Percentiles rank a stretch among this genome's conserved stretches.
Conservation (phyloP, 2,329 filamentous ascomycete genomes). For the Beauveria sp. region DNA sequence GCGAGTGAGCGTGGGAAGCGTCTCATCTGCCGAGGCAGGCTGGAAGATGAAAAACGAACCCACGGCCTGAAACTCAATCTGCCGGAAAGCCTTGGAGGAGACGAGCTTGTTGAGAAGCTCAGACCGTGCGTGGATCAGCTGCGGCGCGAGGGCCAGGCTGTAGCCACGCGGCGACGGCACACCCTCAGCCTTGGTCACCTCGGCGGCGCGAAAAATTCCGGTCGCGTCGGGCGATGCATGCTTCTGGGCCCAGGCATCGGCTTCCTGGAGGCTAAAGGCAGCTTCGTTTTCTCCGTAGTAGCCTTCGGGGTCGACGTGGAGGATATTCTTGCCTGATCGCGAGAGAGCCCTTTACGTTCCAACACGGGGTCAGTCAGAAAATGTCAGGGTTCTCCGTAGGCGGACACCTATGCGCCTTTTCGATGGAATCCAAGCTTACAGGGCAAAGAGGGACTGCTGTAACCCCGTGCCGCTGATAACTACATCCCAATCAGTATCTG, state of each 20-base stretch:
- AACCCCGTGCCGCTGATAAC: slow-evolving; percentile 73
- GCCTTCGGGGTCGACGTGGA: slow-evolving; percentile 80
- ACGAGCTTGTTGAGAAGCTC: slow-evolving; percentile 71
- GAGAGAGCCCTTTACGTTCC: slow-evolving; percentile 68
- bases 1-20: slow-evolving; percentile 45
- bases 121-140: slow-evolving; percentile 79
- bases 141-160: slow-evolving; percentile 74
- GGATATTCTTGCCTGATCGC: slow-evolving; percentile 80
- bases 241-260: slow-evolving; percentile 60
- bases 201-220: slow-evolving; percentile 21
- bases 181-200: slow-evolving; percentile 32
- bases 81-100: slow-evolving; percentile 79
- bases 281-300: slow-evolving; percentile 87
- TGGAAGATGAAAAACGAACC: slow-evolving; percentile 83
- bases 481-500: slow-evolving; percentile 70
- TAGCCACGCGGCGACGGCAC: slow-evolving; percentile 66
- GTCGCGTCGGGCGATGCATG: slow-evolving; percentile 21
- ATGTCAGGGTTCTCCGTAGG: slow-evolving; percentile 13
- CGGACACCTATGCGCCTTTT: slow-evolving; percentile 5
- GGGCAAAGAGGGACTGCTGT: slow-evolving; percentile 69
- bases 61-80: slow-evolving; percentile 89
- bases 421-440: slow-evolving; percentile 49
- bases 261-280: slow-evolving; percentile 76
- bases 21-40: slow-evolving; percentile 16
- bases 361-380: slow-evolving; percentile 25